A percentile compares a stretch with the other conserved stretches of the same genome.
phyloP scores from a whole-genome alignment of 257 asterid genomes.

The Solanum chiquidenum region DNA sequence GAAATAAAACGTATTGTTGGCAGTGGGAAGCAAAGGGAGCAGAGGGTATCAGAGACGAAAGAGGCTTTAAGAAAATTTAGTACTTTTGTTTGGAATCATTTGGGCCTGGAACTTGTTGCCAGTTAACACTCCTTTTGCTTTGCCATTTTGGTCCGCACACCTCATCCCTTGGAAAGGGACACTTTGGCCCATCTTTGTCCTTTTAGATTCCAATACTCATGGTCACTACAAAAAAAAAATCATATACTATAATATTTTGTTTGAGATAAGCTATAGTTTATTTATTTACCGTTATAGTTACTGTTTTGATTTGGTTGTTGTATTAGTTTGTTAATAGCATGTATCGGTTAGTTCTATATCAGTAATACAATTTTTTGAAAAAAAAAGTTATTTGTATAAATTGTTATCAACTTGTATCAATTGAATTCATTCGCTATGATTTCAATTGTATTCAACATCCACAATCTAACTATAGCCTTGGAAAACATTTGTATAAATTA shows the following conservation, averaged over 20 bases:
- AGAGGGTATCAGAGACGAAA: neutral
- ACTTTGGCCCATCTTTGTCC: neutral
- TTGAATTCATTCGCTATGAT: neutral
- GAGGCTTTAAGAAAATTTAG: neutral
- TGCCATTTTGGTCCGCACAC: neutral
- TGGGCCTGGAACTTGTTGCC: neutral
- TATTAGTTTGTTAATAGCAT: neutral
- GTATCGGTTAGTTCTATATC: neutral
- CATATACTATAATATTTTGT: neutral
- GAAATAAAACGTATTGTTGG: neutral
- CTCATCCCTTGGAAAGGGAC: conserved; percentile 4
- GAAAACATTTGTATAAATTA: neutral
- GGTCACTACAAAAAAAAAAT: neutral
- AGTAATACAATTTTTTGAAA: neutral
- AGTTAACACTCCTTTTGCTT: neutral
- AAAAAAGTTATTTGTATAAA: neutral
- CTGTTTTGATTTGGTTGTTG: neutral
- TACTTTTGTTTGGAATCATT: conserved; percentile 2
- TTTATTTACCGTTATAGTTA: neutral
- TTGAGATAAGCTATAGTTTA: neutral
- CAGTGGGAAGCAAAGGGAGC: neutral
- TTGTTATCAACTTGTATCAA: neutral
- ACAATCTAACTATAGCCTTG: neutral
- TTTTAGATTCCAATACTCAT: neutral
- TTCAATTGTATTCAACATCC: neutral